Evolutionary conservation across 148 eudicot species (phyloP).

Genomic region (Amaranthus cruentus): DNA sequence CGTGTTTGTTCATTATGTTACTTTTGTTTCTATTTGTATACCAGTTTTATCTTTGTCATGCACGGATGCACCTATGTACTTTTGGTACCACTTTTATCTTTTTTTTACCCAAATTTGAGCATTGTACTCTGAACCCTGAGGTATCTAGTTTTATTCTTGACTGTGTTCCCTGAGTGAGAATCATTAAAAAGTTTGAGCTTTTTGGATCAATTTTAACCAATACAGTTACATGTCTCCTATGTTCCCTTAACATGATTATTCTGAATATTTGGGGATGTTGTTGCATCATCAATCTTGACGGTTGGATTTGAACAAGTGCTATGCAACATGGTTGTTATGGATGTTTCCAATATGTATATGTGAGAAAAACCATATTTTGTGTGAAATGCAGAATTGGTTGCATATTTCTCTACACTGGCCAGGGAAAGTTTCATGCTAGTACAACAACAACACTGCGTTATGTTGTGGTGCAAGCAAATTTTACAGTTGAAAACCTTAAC

Average conservation of each 20-base stretch:
- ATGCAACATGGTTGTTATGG: background rate
- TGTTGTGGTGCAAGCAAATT: conserved; percentile 59
- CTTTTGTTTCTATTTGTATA: too few relatives aligned
- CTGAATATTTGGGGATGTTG: background rate
- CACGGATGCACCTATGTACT: too few relatives aligned
- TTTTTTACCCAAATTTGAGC: too few relatives aligned
- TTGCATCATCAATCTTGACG: background rate
- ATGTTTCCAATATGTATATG: background rate
- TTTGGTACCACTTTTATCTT: too few relatives aligned
- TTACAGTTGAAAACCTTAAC: conserved; percentile 49
- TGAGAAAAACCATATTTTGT: conserved; percentile 2
- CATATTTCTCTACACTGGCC: conserved; percentile 70
- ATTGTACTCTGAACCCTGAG: too few relatives aligned
- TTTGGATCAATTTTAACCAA: background rate
- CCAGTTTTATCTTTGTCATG: too few relatives aligned
- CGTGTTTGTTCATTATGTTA: too few relatives aligned
- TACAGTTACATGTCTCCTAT: background rate
- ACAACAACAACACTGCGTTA: conserved; percentile 52
- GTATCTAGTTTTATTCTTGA: background rate
- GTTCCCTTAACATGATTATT: too few relatives aligned
- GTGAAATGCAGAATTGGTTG: conserved; percentile 59
- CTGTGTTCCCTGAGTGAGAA: background rate
- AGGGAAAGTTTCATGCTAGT: conserved; percentile 62
- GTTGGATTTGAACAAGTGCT: background rate
- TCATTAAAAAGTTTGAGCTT: background rate